These are phyloP conservation scores for Cladochytrium replicatum DNA, from an alignment of 192 early-diverging fungal species.

Conservation along the genomic window DNA sequence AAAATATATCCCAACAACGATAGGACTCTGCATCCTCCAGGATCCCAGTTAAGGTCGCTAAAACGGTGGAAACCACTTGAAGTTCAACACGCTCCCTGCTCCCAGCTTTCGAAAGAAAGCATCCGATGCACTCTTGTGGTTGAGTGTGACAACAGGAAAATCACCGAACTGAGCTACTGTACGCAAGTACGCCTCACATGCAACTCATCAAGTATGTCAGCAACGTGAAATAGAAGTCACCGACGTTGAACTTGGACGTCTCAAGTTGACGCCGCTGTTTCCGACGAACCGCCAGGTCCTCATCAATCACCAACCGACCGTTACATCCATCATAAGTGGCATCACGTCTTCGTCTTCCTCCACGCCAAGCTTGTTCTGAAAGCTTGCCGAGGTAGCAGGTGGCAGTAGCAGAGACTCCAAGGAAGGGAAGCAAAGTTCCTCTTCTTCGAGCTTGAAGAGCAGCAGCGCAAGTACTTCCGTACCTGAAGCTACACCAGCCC, in stretches of 20 bases:
- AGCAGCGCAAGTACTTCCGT: conserved; percentile 8
- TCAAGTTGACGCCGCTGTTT: conserved; percentile 59
- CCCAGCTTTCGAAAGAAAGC: conserved; percentile 38
- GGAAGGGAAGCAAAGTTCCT: conserved; percentile 20
- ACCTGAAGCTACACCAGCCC: conserved; percentile 1
- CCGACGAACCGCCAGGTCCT: conserved; percentile 28
- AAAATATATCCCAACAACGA: conserved; percentile 58
- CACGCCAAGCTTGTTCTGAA: too few relatives aligned
- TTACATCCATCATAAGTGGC: too few relatives aligned
- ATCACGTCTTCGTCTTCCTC: too few relatives aligned
- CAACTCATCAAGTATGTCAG: conserved; percentile 77
- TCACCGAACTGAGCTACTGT: conserved; percentile 63
- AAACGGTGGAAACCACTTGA: conserved; percentile 65
- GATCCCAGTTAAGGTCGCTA: too few relatives aligned
- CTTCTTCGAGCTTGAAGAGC: conserved; percentile 4
- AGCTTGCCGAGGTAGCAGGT: too few relatives aligned
- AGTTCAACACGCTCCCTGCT: conserved; percentile 69
- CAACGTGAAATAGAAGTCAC: conserved; percentile 54
- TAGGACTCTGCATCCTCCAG: conserved; percentile 52
- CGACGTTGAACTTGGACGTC: conserved; percentile 42
- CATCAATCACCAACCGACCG: neutral
- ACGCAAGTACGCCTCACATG: conserved; percentile 78
- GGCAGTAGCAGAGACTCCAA: too few relatives aligned
- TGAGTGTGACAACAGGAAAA: too few relatives aligned
- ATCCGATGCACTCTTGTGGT: conserved; percentile 57